A percentile compares a stretch with the other conserved stretches of the same genome.
Conservation (phyloP, 225 moss, liverwort and hornwort genomes). For the Sphagnum contortum region DNA sequence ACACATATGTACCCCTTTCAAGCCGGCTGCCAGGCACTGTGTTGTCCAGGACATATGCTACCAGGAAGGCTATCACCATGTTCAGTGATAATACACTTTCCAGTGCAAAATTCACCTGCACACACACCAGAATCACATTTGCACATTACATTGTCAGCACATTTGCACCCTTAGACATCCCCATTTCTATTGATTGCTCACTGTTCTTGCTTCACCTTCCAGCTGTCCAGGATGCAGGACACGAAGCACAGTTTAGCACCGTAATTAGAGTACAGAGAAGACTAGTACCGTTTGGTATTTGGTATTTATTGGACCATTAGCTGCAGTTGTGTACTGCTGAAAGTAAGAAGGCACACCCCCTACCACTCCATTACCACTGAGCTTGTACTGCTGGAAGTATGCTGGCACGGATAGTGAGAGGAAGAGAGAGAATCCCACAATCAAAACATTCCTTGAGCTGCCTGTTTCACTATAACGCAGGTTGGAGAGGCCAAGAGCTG, state of each 20-base stretch:
- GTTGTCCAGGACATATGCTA: slow-evolving; percentile 69
- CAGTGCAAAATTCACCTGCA: slow-evolving; percentile 49
- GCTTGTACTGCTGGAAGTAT: slow-evolving; percentile 64
- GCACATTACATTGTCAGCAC: neutral
- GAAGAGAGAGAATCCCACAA: slow-evolving; percentile 75
- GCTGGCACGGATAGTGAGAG: slow-evolving; percentile 63
- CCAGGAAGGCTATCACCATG: slow-evolving; percentile 76
- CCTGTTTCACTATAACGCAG: slow-evolving; percentile 83
- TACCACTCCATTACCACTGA: slow-evolving; percentile 4
- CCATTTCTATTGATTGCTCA: too few species aligned
- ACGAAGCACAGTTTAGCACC: neutral
- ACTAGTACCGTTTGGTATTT: slow-evolving; percentile 29
- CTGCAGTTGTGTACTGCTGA: slow-evolving; percentile 44
- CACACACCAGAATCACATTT: neutral
- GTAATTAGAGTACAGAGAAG: too few species aligned
- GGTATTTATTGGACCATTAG: slow-evolving; percentile 55
- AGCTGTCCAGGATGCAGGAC: neutral
- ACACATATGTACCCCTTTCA: slow-evolving; percentile 73
- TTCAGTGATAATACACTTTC: slow-evolving; percentile 65
- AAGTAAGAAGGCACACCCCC: slow-evolving; percentile 35
- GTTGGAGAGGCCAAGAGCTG: slow-evolving; percentile 71
- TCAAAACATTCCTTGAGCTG: slow-evolving; percentile 78
- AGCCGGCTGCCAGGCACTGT: slow-evolving; percentile 80
- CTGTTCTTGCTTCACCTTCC: too few species aligned
- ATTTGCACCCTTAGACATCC: too few species aligned